Percentiles rank a stretch among this genome's conserved stretches.
Conservation (phyloP, 2,329 filamentous ascomycete species). For the Nigrograna mackinnonii region DNA sequence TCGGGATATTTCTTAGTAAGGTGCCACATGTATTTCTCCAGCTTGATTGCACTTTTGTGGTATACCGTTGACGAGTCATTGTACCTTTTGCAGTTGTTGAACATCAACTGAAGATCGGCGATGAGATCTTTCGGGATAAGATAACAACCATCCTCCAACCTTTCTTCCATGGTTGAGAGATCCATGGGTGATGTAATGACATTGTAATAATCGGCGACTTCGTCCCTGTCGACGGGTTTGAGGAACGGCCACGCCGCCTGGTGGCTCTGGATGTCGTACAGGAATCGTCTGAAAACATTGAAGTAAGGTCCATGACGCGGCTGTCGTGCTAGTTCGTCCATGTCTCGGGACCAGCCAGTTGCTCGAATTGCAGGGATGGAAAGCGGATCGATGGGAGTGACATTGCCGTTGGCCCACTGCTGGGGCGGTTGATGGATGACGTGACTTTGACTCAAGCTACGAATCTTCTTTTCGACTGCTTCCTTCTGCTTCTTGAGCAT, state of each 20-base stretch:
- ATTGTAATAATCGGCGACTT: slow-evolving; percentile 98
- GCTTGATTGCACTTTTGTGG: slow-evolving; percentile 89
- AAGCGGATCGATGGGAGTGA: slow-evolving; percentile 74
- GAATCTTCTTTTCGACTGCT: slow-evolving; percentile 90
- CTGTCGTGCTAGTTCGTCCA: slow-evolving; percentile 95
- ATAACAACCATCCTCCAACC: slow-evolving; percentile 92
- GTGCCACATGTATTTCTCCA: slow-evolving; percentile 94
- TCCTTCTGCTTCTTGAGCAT: slow-evolving; percentile 99
- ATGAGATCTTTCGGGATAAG: slow-evolving; percentile 90
- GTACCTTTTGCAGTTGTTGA: slow-evolving; percentile 93
- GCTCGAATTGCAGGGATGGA: slow-evolving; percentile 83
- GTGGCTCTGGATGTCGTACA: slow-evolving; percentile 95
- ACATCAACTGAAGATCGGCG: slow-evolving; percentile 84
- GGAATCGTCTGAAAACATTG: slow-evolving; percentile 86
- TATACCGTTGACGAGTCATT: slow-evolving; percentile 96
- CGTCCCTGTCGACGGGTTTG: slow-evolving; percentile 89
- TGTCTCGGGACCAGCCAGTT: slow-evolving; percentile 94
- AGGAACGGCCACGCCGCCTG: slow-evolving; percentile 93
- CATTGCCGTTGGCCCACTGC: slow-evolving; percentile 75
- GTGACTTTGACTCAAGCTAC: slow-evolving; percentile 81
- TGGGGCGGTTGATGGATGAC: slow-evolving; percentile 83
- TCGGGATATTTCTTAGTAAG: slow-evolving; percentile 91
- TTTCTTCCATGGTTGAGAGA: slow-evolving; percentile 90
- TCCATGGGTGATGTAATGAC: slow-evolving; percentile 99
- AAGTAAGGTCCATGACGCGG: slow-evolving; percentile 96